A percentile compares a stretch with the other conserved stretches of the same genome.
Conservation (phyloP, 202 grass and related monocot genomes). For the Panicum hallii region DNA sequence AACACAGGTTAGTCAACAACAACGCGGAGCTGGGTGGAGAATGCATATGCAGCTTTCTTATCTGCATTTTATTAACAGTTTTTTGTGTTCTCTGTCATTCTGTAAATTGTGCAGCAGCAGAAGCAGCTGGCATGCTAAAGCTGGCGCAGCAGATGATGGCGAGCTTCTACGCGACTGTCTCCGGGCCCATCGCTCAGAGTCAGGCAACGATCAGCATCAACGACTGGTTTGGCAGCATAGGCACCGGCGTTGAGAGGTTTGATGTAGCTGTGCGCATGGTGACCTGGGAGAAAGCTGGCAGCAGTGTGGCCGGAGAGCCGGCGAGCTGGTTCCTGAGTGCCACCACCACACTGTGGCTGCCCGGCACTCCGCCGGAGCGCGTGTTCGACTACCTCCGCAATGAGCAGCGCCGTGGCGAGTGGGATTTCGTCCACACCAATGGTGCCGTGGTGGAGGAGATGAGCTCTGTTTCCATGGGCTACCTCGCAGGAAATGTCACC, state of each 20-base stretch:
- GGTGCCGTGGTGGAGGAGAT: constrained; percentile 37
- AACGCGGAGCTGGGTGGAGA: too few species aligned
- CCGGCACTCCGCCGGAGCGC: not conserved
- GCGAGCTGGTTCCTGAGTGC: constrained; percentile 44
- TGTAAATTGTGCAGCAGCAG: not conserved
- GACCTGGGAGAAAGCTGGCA: constrained; percentile 12
- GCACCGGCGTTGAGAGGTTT: not conserved
- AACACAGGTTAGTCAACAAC: not conserved
- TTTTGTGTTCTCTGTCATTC: not conserved
- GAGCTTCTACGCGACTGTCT: constrained; percentile 53
- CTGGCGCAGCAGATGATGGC: constrained; percentile 59
- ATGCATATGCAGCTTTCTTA: not conserved
- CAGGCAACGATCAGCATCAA: constrained; percentile 15
- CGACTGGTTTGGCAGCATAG: not conserved
- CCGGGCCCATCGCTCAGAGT: not conserved
- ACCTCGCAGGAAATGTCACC: constrained; percentile 36
- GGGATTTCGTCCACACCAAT: constrained; percentile 56
- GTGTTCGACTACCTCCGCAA: constrained; percentile 63
- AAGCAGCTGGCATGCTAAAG: constrained; percentile 44
- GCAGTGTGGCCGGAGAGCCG: constrained; percentile 28
- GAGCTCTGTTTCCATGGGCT: constrained; percentile 36
- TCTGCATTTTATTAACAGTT: not conserved
- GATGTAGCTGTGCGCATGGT: constrained; percentile 44
- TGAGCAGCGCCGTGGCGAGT: constrained; percentile 46
- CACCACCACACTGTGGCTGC: constrained; percentile 56